Conservation (phyloP, 257 asterid genomes). For the Fraxinus pennsylvanica region DNA sequence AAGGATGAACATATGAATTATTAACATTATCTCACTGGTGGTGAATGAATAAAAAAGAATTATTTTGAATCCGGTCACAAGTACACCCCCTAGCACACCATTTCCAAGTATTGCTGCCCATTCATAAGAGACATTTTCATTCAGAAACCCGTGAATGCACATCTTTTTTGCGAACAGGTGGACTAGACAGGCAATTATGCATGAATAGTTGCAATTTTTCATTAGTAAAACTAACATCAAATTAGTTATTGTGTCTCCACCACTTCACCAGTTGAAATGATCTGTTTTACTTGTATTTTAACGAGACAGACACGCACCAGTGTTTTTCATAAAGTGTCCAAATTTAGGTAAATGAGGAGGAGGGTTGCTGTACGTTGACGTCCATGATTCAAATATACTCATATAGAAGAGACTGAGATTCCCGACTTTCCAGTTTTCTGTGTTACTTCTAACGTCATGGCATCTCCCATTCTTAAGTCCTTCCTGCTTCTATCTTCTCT, state of each 20-base stretch:
- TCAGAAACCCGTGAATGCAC: neutral
- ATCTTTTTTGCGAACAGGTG: neutral
- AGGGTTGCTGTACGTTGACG: too few relatives aligned
- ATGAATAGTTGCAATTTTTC: too few relatives aligned
- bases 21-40: neutral
- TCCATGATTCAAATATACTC: too few relatives aligned
- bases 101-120: neutral
- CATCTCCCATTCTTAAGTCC: slow-evolving; percentile 17
- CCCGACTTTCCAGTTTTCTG: neutral
- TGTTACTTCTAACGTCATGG: slow-evolving; percentile 23
- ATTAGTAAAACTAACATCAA: neutral
- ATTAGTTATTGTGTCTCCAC: neutral
- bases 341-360: neutral
- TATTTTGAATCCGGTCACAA: neutral
- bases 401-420: neutral
- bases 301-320: too few relatives aligned
- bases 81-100: neutral
- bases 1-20: neutral
- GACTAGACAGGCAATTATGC: neutral
- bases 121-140: neutral
- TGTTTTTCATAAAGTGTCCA: too few relatives aligned
- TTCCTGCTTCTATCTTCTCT: slow-evolving; percentile 24
- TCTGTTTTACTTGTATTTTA: neutral
- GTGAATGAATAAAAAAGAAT: neutral
- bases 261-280: neutral